Percentiles rank a stretch among this genome's conserved stretches.
phyloP scores from a whole-genome alignment of 2,329 filamentous ascomycete genomes.

The Cladobotryum mycophilum region DNA sequence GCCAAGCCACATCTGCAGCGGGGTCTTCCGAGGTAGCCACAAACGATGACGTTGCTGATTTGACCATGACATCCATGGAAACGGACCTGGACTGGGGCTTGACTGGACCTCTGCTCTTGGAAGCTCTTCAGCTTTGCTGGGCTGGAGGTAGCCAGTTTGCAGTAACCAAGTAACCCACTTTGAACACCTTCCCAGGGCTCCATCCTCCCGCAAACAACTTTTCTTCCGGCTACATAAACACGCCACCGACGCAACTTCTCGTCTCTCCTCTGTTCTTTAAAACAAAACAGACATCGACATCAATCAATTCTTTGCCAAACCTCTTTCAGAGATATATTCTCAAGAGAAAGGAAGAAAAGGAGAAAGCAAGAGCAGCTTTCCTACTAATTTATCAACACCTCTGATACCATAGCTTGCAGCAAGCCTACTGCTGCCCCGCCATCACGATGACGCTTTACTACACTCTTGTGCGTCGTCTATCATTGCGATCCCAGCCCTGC shows the following conservation, averaged over 20 bases:
- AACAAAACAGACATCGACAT: too few species aligned
- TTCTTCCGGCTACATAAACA: too few species aligned
- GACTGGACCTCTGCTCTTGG: background rate
- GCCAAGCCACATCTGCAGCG: conserved; percentile 14
- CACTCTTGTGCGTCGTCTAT: conserved; percentile 38
- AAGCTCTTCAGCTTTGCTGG: conserved; percentile 2
- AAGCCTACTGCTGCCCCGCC: conserved; percentile 11
- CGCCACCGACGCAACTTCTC: too few species aligned
- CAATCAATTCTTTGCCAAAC: too few species aligned
- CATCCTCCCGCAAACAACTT: background rate
- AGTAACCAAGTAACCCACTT: background rate
- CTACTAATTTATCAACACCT: background rate
- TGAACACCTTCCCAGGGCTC: background rate
- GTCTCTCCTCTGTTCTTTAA: too few species aligned
- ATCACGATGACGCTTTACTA: conserved; percentile 54
- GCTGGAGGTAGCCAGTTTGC: background rate
- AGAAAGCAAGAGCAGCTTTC: too few species aligned
- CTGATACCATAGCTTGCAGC: conserved; percentile 1
- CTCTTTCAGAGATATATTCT: too few species aligned
- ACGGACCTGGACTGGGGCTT: too few species aligned
- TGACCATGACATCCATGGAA: conserved; percentile 2
- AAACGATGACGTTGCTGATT: conserved; percentile 32
- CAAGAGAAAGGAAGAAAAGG: too few species aligned
- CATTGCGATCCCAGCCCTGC: background rate
- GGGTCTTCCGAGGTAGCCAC: conserved; percentile 23